Evolutionary conservation across 2,329 filamentous ascomycete species (phyloP).

Genomic region (Hypoxylon sp.): DNA sequence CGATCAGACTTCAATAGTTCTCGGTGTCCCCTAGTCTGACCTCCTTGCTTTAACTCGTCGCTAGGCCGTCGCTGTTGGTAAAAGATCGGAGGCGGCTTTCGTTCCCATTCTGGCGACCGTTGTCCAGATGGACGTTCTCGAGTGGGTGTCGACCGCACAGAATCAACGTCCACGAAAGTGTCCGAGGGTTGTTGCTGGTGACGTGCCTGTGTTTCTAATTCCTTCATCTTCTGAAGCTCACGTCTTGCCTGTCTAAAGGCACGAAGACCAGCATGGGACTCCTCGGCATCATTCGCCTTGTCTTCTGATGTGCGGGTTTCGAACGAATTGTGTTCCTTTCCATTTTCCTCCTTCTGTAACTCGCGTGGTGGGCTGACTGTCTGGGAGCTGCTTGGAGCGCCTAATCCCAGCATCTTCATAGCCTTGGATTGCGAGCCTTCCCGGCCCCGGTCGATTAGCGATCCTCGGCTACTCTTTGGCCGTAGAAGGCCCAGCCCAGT

Average conservation of each 20-base stretch:
- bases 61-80: conserved; percentile 63
- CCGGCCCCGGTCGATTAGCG: conserved; percentile 66
- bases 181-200: conserved; percentile 54
- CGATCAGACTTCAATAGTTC: conserved; percentile 58
- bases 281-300: conserved; percentile 40
- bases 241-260: conserved; percentile 72
- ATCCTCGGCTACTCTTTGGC: conserved; percentile 77
- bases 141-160: conserved; percentile 43
- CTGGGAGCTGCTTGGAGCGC: conserved; percentile 57
- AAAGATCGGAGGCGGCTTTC: conserved; percentile 61
- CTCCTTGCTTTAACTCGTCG: conserved; percentile 58
- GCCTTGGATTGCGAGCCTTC: conserved; percentile 66
- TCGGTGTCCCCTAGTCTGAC: conserved; percentile 48
- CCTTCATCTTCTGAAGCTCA: conserved; percentile 70
- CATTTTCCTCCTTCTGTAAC: conserved; percentile 29
- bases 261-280: conserved; percentile 66
- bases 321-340: conserved; percentile 17
- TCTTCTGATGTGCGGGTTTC: conserved; percentile 37
- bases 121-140: conserved; percentile 51
- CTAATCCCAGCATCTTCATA: conserved; percentile 74
- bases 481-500: conserved; percentile 76
- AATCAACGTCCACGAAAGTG: conserved; percentile 41
- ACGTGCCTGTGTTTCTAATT: conserved; percentile 64
- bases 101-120: conserved; percentile 62
- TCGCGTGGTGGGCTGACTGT: conserved; percentile 39